A percentile compares a stretch with the other conserved stretches of the same genome.
These are phyloP conservation scores for Globisporangium solare DNA, from an alignment of 352 stramenopile genomes.

Conservation along the genomic window DNA sequence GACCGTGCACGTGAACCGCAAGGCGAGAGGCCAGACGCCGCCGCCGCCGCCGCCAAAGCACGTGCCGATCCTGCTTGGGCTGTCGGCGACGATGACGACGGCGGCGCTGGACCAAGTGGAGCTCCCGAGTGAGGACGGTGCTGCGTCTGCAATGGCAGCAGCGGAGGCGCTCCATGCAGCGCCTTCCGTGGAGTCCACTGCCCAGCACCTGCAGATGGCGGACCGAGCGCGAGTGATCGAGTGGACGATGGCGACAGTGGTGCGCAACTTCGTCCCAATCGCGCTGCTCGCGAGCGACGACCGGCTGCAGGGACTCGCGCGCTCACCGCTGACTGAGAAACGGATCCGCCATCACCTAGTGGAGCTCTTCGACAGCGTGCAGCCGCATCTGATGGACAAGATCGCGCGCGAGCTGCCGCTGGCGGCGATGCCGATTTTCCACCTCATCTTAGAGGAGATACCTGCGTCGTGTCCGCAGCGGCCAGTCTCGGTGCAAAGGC, in stretches of 20 bases:
- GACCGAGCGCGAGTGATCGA: conserved; percentile 4
- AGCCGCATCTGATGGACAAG: not conserved
- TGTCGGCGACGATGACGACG: not conserved
- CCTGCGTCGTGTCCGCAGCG: too few relatives aligned
- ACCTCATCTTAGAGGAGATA: conserved; percentile 7
- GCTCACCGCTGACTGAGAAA: conserved; percentile 3
- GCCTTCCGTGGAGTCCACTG: not conserved
- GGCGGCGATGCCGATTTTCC: conserved; percentile 5
- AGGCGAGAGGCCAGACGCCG: conserved; percentile 2
- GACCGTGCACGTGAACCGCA: conserved; percentile 14
- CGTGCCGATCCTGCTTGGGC: not conserved
- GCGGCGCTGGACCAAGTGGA: too few relatives aligned
- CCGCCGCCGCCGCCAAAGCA: conserved; percentile 2
- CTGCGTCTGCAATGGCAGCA: too few relatives aligned
- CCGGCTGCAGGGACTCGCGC: not conserved
- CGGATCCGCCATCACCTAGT: conserved; percentile 9
- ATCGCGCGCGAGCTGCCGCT: conserved; percentile 2
- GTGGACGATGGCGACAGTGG: conserved; percentile 12
- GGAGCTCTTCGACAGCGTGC: conserved; percentile 8
- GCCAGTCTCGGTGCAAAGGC: too few relatives aligned
- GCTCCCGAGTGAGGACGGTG: too few relatives aligned
- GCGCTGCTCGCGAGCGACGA: conserved; percentile 7
- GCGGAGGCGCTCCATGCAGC: not conserved
- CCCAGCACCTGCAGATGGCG: not conserved
- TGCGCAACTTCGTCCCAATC: conserved; percentile 14